Percentiles rank a stretch among this genome's conserved stretches.
Conservation (phyloP, 441 rosid species). For the Rhodomyrtus psidioides region DNA sequence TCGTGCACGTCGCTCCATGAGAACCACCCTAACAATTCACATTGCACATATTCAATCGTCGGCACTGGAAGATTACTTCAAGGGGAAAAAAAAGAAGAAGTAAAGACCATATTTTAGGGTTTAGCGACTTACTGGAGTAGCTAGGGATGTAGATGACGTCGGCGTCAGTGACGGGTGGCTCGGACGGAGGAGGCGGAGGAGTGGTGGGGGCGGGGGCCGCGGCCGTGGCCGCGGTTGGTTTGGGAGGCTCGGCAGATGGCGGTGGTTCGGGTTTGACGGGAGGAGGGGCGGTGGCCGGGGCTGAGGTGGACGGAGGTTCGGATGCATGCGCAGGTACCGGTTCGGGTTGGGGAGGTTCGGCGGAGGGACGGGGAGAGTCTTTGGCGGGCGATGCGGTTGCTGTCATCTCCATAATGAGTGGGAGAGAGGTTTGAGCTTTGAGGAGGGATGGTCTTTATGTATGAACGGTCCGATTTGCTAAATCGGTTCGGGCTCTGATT, state of each 20-base stretch:
- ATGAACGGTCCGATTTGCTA: background rate
- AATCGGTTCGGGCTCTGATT: background rate
- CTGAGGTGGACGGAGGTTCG: background rate
- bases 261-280: conserved; percentile 23
- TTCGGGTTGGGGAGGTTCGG: background rate
- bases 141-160: conserved; percentile 59
- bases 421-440: background rate
- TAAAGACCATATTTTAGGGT: background rate
- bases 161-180: conserved; percentile 27
- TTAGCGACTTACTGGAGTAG: conserved; percentile 58
- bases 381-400: background rate
- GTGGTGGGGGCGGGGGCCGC: background rate
- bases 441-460: background rate
- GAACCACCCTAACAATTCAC: conserved; percentile 68
- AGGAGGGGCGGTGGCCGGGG: background rate
- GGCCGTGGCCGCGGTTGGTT: background rate
- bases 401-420: background rate
- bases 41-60: background rate
- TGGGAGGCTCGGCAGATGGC: conserved; percentile 10
- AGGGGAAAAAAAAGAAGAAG: background rate
- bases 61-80: background rate
- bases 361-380: background rate
- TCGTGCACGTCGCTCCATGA: conserved; percentile 52
- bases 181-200: conserved; percentile 9
- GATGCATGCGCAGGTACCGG: background rate